Conservation (phyloP, 1,284 basidiomycete genomes). For the Malassezia restricta region DNA sequence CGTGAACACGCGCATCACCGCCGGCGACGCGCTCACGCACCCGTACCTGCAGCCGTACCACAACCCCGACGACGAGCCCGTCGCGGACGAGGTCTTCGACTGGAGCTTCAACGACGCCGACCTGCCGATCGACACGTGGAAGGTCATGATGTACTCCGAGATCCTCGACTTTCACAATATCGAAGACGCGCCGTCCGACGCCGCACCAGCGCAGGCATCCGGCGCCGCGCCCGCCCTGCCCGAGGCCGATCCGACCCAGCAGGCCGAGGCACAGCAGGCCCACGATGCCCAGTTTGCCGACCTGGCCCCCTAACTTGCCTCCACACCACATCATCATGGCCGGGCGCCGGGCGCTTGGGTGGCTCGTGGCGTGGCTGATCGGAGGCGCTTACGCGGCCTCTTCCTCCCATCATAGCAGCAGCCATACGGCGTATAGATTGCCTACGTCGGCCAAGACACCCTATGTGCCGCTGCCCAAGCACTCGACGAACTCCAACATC, state of each 20-base stretch:
- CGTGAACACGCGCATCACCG: conserved; percentile 88
- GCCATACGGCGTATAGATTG: background rate
- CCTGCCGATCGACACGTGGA: conserved; percentile 96
- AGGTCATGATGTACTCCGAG: conserved; percentile 58
- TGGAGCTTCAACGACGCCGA: conserved; percentile 99
- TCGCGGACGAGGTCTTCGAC: conserved; percentile 86
- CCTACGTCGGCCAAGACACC: background rate
- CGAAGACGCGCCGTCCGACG: conserved; percentile 29
- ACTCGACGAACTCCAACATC: background rate
- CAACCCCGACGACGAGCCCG: conserved; percentile 94
- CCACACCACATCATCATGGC: too few species aligned
- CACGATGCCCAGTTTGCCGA: too few species aligned
- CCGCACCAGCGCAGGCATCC: background rate
- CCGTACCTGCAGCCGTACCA: conserved; percentile 96
- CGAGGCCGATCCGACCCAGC: background rate
- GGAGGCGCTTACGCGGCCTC: too few species aligned
- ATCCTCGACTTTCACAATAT: conserved; percentile 48
- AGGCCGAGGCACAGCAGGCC: too few species aligned
- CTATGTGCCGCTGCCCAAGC: conserved; percentile 3
- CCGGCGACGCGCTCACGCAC: conserved; percentile 77
- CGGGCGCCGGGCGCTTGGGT: too few species aligned
- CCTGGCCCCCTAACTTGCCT: too few species aligned
- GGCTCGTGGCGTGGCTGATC: too few species aligned
- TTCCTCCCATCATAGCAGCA: background rate
- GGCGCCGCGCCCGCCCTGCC: background rate